phyloP scores from a whole-genome alignment of 768 basidiomycete species.

The Pulveroboletus ravenelii region DNA sequence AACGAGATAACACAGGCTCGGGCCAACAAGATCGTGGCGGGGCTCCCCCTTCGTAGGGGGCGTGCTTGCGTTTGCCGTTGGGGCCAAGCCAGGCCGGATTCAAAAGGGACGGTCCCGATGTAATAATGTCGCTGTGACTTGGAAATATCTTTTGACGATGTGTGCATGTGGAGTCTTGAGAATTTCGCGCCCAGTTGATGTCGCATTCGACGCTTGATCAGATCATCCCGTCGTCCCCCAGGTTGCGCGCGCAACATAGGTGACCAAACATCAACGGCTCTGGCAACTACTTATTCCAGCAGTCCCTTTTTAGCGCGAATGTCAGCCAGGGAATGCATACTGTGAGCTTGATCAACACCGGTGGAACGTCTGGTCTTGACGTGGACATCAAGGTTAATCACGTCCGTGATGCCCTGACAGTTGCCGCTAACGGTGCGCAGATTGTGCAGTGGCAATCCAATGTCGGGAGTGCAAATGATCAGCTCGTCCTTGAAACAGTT shows the following conservation, averaged over 20 bases:
- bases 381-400: constrained; percentile 42
- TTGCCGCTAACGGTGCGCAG: constrained; percentile 6
- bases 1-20: constrained; percentile 11
- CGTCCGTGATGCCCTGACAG: background rate
- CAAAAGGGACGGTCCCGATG: background rate
- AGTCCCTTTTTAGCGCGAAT: constrained; percentile 33
- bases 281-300: constrained; percentile 34
- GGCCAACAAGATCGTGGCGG: constrained; percentile 22
- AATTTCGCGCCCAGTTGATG: no score
- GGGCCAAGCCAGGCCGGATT: background rate
- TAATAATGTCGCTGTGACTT: background rate
- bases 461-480: constrained; percentile 14
- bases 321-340: constrained; percentile 35
- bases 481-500: constrained; percentile 17
- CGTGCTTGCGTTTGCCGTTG: background rate
- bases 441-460: constrained; percentile 29
- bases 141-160: background rate
- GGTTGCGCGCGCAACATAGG: no score
- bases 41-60: constrained; percentile 15
- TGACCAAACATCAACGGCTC: constrained; percentile 31
- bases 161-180: background rate
- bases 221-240: no score
- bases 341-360: constrained; percentile 29
- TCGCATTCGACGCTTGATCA: no score
- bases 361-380: constrained; percentile 27